These are phyloP conservation scores for Phascolomyces articulosus DNA, from an alignment of 371 early-diverging fungal genomes.

Conservation along the genomic window DNA sequence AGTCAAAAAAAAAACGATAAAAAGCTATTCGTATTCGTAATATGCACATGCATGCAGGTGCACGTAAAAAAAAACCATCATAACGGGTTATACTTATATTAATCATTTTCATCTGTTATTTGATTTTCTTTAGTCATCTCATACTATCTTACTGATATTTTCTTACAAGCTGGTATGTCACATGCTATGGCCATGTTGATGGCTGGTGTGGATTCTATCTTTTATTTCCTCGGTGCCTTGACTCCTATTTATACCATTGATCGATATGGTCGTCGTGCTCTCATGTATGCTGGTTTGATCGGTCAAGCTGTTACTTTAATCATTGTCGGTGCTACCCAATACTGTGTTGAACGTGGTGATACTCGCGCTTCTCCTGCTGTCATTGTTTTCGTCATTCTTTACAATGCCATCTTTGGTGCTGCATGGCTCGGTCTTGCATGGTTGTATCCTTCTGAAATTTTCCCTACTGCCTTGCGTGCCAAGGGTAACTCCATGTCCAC, in stretches of 20 bases:
- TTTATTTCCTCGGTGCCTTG: conserved; percentile 50
- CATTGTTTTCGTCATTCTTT: conserved; percentile 30
- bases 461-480: conserved; percentile 42
- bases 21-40: too few species aligned
- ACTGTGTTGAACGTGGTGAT: conserved; percentile 20
- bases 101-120: not conserved
- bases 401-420: conserved; percentile 53
- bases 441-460: conserved; percentile 66
- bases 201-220: conserved; percentile 50
- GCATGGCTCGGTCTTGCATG: conserved; percentile 61
- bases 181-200: conserved; percentile 46
- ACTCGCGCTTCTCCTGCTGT: conserved; percentile 18
- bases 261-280: conserved; percentile 34
- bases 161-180: conserved; percentile 47
- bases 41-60: conserved; percentile 2
- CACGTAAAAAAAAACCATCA: not conserved
- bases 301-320: conserved; percentile 34
- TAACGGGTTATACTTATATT: not conserved
- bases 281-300: conserved; percentile 35
- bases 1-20: too few species aligned
- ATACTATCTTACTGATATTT: conserved; percentile 51
- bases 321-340: conserved; percentile 35
- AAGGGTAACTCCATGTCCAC: conserved; percentile 60
- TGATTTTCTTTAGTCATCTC: conserved; percentile 25
- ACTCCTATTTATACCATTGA: conserved; percentile 46